Percentiles rank a stretch among this genome's conserved stretches.
These are phyloP conservation scores for Fusarium phyllophilum DNA, from an alignment of 2,329 filamentous ascomycete species.

Conservation along the genomic window DNA sequence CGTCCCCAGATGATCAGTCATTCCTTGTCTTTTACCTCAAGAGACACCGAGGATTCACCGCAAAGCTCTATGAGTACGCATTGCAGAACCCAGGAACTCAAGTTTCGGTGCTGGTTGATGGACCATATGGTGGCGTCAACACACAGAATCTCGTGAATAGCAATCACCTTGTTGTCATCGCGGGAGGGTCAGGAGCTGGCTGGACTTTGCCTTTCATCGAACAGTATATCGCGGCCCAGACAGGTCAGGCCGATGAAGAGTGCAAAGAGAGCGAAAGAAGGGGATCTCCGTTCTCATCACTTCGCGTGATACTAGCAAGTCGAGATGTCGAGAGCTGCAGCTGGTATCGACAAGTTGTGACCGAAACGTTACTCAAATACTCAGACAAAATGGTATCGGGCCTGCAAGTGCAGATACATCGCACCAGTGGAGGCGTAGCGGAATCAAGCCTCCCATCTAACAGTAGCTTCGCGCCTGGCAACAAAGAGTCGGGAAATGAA, in stretches of 20 bases:
- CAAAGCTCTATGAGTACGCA: neutral
- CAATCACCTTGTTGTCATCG: neutral
- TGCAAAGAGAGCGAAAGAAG: neutral
- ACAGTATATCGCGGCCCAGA: neutral
- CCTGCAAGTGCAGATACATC: neutral
- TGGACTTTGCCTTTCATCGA: neutral
- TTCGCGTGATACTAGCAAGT: neutral
- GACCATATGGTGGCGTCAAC: neutral
- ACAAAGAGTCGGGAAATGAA: neutral
- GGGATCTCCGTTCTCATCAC: neutral
- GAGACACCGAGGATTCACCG: neutral
- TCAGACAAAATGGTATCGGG: neutral
- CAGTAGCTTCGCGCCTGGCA: neutral
- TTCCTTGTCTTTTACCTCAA: neutral
- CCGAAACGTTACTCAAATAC: neutral
- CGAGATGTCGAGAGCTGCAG: neutral
- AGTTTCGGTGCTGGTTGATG: neutral
- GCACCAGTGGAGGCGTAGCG: neutral
- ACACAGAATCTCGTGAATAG: neutral
- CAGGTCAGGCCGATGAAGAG: rapidly evolving
- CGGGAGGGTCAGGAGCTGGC: neutral
- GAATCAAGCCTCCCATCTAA: neutral
- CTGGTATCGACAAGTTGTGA: neutral
- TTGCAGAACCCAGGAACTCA: neutral
- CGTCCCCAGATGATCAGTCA: neutral